A percentile compares a stretch with the other conserved stretches of the same genome.
These are phyloP conservation scores for Erythrophleum ivorense DNA, from an alignment of 331 rosid genomes.

Conservation along the genomic window DNA sequence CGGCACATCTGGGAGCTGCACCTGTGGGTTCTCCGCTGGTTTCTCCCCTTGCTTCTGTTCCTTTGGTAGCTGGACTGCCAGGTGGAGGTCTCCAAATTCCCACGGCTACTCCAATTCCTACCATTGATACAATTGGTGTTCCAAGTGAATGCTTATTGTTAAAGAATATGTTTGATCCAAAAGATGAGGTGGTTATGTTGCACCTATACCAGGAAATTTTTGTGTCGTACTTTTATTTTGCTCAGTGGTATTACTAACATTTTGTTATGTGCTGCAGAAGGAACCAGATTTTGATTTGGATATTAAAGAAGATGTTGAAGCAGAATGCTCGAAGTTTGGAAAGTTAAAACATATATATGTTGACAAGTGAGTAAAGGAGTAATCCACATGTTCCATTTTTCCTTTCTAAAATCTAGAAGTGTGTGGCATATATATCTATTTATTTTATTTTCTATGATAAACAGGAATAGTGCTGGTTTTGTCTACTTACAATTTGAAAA, in stretches of 20 bases:
- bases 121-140: slow-evolving; percentile 74
- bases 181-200: slow-evolving; percentile 66
- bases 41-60: slow-evolving; percentile 50
- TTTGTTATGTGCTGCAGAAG: slow-evolving; percentile 53
- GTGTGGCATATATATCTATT: background rate
- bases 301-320: slow-evolving; percentile 89
- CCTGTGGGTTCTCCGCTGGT: slow-evolving; percentile 48
- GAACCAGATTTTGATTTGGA: slow-evolving; percentile 90
- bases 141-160: slow-evolving; percentile 89
- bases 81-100: slow-evolving; percentile 63
- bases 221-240: background rate
- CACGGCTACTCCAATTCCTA: slow-evolving; percentile 48
- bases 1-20: slow-evolving; percentile 54
- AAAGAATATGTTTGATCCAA: slow-evolving; percentile 95
- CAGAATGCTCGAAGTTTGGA: slow-evolving; percentile 90
- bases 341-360: slow-evolving; percentile 67
- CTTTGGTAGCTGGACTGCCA: slow-evolving; percentile 64
- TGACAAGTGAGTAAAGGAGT: slow-evolving; percentile 72
- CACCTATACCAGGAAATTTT: background rate
- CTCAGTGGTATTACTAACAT: slow-evolving; percentile 20
- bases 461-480: slow-evolving; percentile 82
- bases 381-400: background rate
- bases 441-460: slow-evolving; percentile 26
- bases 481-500: slow-evolving; percentile 76
- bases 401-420: slow-evolving; percentile 6